phyloP scores from a whole-genome alignment of 495 filamentous ascomycete genomes.

The Apiosordaria backusii region DNA sequence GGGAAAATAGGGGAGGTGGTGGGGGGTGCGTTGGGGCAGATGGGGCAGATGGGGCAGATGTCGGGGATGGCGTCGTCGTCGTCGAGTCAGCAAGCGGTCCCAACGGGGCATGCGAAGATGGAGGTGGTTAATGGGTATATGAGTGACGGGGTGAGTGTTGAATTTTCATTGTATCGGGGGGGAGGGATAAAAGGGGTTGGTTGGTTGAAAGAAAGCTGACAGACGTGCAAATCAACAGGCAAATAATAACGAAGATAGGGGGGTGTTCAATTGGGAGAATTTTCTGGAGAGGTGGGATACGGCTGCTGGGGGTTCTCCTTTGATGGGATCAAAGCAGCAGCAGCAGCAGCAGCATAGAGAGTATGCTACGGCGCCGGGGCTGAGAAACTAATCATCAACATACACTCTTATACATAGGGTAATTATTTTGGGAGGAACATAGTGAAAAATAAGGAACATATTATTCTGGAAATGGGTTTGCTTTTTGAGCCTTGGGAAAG shows the following conservation, averaged over 20 bases:
- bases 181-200: too few species aligned
- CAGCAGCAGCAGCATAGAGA: not conserved
- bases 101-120: not conserved
- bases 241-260: not conserved
- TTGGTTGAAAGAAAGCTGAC: not conserved
- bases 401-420: not conserved
- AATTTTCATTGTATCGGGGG: too few species aligned
- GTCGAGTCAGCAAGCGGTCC: not conserved
- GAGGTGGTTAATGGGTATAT: not conserved
- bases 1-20: not conserved
- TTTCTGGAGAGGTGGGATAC: conserved; percentile 3
- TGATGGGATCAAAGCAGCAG: not conserved
- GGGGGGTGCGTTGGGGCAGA: not conserved
- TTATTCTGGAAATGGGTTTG: not conserved
- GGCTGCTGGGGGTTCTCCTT: not conserved
- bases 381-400: not conserved
- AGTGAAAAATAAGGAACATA: not conserved
- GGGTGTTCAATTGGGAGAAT: not conserved
- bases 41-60: not conserved
- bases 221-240: not conserved
- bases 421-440: too few species aligned
- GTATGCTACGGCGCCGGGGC: not conserved
- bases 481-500: too few species aligned
- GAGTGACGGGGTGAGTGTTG: conserved; percentile 6
- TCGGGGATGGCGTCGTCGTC: not conserved